Base-by-base conservation (phyloP, 2,329 filamentous ascomycete genomes). In the Didymosphaeria variabile region DNA sequence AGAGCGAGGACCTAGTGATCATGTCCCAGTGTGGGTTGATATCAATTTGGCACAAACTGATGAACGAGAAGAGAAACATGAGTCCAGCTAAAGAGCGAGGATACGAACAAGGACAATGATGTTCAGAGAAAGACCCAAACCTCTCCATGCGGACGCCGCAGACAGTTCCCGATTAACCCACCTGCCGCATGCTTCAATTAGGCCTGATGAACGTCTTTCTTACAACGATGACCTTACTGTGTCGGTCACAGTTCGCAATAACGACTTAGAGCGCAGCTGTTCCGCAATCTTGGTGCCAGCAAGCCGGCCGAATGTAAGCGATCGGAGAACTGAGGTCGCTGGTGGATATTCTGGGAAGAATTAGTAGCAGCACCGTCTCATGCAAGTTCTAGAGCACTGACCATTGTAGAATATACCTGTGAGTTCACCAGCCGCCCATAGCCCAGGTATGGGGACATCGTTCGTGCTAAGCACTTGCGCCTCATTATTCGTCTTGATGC, bases 1-100 rank as follows among this genome's bases (percentile, higher is more conserved):
- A 61, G 84, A 86, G 61, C 76, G 85, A 42, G 84, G 83, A 0
- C 77, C 80, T 2, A 86, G 84, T 69, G 84, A 87, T 72, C 84
- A 86, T 75, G 83, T 84, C 17, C 84, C 85, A 0, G 67, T 87
- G 6, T 84, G 79, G 77, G 79, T 81, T 19, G 73, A 72, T 52
- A 31, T 74, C 45, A 34, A 17, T 5, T 8, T 55, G 13, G 12
- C 12, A 19, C 10, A 17, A 5, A 13, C 17, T 31, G 17, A 26
- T 19, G n/a, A 32, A 23, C 5, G 17, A n/a, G 29, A 29, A n/a
- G 40, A 38, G 1, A n/a, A 40, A 29, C 26, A 29, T n/a, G n/a
- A n/a, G n/a, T n/a, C 26, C 26, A 6, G 26, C 26, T 29, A 29
- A 29, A 29, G 26, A 29, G 26, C 26, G 26, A 29, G 26, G 26